Evolutionary conservation across 208 protist species (phyloP).

Genomic region (Leishmania arabica): DNA sequence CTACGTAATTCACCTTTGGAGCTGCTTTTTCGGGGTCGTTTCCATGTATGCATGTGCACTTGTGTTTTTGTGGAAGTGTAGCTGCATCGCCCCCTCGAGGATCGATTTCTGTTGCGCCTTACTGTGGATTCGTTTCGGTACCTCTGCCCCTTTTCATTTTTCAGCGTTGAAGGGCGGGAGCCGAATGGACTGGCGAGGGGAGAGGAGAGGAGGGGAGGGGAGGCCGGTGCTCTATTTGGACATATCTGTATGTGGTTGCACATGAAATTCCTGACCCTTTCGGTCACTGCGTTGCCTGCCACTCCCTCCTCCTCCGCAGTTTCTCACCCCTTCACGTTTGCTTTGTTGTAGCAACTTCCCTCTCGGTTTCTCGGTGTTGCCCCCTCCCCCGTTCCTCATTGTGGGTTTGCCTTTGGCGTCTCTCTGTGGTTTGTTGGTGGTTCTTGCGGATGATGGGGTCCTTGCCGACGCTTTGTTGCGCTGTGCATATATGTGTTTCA

Average conservation of each 20-base stretch:
- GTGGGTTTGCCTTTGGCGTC: background rate
- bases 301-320: background rate
- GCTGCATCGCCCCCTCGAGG: too few relatives aligned
- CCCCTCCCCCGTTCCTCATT: too few relatives aligned
- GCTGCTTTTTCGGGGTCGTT: background rate
- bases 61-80: background rate
- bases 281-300: background rate
- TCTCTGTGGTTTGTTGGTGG: background rate
- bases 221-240: background rate
- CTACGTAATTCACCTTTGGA: background rate
- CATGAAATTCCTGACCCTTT: background rate
- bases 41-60: background rate
- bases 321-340: constrained; percentile 9
- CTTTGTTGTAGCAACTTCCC: background rate
- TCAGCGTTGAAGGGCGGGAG: background rate
- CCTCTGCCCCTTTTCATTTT: background rate
- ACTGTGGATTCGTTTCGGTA: too few relatives aligned
- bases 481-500: background rate
- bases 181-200: background rate
- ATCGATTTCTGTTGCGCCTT: too few relatives aligned
- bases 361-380: background rate
- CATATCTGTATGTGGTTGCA: background rate
- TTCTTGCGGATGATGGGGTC: background rate
- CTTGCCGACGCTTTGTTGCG: background rate
- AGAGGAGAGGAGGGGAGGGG: background rate